Base-by-base conservation (phyloP, 495 filamentous ascomycete genomes). In the Lasiosphaeria hispida region DNA sequence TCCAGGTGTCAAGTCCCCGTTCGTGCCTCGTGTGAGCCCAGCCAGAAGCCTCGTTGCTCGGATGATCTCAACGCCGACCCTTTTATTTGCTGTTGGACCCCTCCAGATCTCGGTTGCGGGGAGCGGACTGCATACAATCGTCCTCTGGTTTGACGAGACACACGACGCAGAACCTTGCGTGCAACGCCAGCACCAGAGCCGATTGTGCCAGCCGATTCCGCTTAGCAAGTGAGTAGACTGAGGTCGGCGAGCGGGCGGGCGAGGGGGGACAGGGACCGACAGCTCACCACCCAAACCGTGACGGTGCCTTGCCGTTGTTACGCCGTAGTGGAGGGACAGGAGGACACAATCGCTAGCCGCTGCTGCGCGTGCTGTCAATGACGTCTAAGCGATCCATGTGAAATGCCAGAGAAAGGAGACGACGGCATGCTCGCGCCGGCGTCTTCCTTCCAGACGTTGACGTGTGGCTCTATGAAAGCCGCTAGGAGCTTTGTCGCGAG, bases 51-150 rank as follows among this genome's bases (percentile, higher is more conserved):
- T 44, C 23, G 14, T 15, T 34, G 40, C 23, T 42, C 52, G 52
- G 52, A 55, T 55, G 53, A 55, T 55, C 47, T 48, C 53, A 19
- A 54, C 39, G 2, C 23, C 52, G 23, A 30, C 23, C 23, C 23
- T 30, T 30, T 30, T 30, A 30, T 30, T 30, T 30, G 23, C 23
- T 30, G 23, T 30, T 30, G 23, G 23, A 30, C 23, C 23, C 23
- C 23, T 30, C 23, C 23, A 30, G 23, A 30, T 30, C 23, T 30
- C 23, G 23, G 23, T 30, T 30, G 23, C 23, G 23, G 23, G 23
- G 23, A 23, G 43, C 18, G 43, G 47, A 36, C 14, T 52, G 38
- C 35, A 52, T 23, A 39, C 35, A 52, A 14, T 14, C 13, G n/a
- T n/a, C n/a, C 11, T 34, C 10, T 48, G 19, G 45, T 23, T 13